Percentiles rank a stretch among this genome's conserved stretches.
Evolutionary conservation across 139 green algal genomes (phyloP).

Genomic region (Haematococcus lacustris): DNA sequence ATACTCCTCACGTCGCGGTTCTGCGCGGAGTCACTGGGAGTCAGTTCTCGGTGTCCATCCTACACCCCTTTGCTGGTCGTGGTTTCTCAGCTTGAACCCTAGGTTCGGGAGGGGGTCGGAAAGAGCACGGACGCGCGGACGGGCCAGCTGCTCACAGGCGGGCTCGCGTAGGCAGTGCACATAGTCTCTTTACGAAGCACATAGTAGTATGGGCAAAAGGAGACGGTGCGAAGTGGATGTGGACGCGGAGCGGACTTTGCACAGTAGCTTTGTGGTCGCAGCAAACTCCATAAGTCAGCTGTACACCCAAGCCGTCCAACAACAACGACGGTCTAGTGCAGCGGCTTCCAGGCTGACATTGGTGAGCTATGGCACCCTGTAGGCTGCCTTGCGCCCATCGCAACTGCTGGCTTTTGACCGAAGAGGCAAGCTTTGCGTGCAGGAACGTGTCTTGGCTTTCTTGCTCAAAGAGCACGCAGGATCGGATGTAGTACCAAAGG

Average conservation of each 20-base stretch:
- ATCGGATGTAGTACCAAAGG: slow-evolving; percentile 40
- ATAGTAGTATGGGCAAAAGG: slow-evolving; percentile 43
- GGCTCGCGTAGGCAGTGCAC: background rate
- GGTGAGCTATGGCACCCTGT: slow-evolving; percentile 23
- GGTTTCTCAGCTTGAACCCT: background rate
- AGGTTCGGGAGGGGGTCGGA: background rate
- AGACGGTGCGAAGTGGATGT: slow-evolving; percentile 39
- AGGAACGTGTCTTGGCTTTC: slow-evolving; percentile 53
- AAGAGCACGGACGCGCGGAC: background rate
- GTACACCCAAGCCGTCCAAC: slow-evolving; percentile 51
- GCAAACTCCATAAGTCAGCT: slow-evolving; percentile 59
- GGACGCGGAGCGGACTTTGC: slow-evolving; percentile 44
- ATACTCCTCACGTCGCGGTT: too few relatives aligned
- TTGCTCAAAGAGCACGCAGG: slow-evolving; percentile 43
- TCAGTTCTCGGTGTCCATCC: too few relatives aligned
- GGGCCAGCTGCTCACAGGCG: background rate
- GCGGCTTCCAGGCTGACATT: slow-evolving; percentile 43
- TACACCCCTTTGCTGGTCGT: too few relatives aligned
- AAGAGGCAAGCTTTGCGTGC: background rate
- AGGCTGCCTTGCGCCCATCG: background rate
- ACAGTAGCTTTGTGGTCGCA: slow-evolving; percentile 51
- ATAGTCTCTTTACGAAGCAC: background rate
- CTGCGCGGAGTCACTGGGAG: too few relatives aligned
- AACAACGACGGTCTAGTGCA: slow-evolving; percentile 37
- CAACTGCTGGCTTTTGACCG: background rate